phyloP scores from a whole-genome alignment of 495 filamentous ascomycete species.

The Xylaria palmicola region DNA sequence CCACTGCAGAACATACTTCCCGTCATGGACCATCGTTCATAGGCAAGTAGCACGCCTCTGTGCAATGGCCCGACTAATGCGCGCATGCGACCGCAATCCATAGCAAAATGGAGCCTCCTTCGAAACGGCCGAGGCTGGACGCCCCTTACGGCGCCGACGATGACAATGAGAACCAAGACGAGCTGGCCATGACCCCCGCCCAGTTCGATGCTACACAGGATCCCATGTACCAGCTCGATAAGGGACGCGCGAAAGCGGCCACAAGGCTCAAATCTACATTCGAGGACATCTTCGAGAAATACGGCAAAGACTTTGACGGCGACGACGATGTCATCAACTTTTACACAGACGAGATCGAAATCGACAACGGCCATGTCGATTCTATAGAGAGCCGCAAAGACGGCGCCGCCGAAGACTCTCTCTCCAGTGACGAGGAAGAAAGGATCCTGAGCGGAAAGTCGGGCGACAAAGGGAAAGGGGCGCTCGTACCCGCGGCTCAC shows the following conservation, averaged over 20 bases:
- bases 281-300: constrained; percentile 86
- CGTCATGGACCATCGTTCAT: background rate
- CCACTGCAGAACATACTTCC: background rate
- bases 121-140: constrained; percentile 56
- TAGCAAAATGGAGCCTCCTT: constrained; percentile 54
- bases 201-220: constrained; percentile 45
- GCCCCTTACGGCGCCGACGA: constrained; percentile 36
- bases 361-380: constrained; percentile 81
- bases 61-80: constrained; percentile 17
- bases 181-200: constrained; percentile 40
- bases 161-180: constrained; percentile 42
- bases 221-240: constrained; percentile 53
- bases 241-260: constrained; percentile 60
- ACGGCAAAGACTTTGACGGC: constrained; percentile 75
- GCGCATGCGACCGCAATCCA: background rate
- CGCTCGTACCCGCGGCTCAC: constrained; percentile 11
- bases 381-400: constrained; percentile 56
- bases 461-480: background rate
- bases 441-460: constrained; percentile 20
- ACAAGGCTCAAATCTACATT: constrained; percentile 73
- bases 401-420: constrained; percentile 14
- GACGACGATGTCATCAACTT: constrained; percentile 82
- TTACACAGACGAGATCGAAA: constrained; percentile 71
- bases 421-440: constrained; percentile 25
- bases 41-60: background rate